Evolutionary conservation across 1,139 yeast species (phyloP), one percentile per base, ranked within the genome.

Genomic region (Yamadazyma dushanensis): DNA sequence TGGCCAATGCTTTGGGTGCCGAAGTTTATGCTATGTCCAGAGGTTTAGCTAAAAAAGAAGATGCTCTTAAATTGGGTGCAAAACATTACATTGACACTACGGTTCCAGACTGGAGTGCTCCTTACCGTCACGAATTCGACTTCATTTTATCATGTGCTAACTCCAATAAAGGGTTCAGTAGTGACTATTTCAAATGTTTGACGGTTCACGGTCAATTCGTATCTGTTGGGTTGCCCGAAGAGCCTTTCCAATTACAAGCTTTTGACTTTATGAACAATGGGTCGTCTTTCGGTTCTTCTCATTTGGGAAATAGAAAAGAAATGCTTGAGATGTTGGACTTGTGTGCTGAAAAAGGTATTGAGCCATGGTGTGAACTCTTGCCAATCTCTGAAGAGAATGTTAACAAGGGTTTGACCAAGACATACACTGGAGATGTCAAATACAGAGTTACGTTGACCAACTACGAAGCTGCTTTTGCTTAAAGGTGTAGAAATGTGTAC

Each of bases 321-420:
- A 76, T 79, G 38, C 54, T 68, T 37, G 78, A 73, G 44, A 64
- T 80, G 63, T 63, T 80, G 53, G 57, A 76, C 16, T 50, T 80
- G 42, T 80, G 80, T 27, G 76, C 71, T 14, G 63, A 76, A 47
- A 66, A 76, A 45, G 59, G 66, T 26, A 63, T 78, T 46, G 66
- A 65, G 41, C 78, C 83, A 16, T 78, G 83, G 85, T 69, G 76
- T 39, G 84, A 80, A 59, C 66, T 72, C 18, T 56, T 78, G 32
- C 76, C 79, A 32, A 63, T 80, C 42, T 62, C 68, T 36, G 80
- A 73, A 50, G 73, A 63, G 36, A 71, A 72, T 44, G 73, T 75
- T 32, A 63, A 66, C 31, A 64, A 70, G 49, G 83, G 78, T 7
- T 64, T 76, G 46, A 68, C 70, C 29, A 70, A 75, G 51, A 63